These are phyloP conservation scores for Hortiboletus campestris DNA, from an alignment of 768 basidiomycete species.

Conservation along the genomic window DNA sequence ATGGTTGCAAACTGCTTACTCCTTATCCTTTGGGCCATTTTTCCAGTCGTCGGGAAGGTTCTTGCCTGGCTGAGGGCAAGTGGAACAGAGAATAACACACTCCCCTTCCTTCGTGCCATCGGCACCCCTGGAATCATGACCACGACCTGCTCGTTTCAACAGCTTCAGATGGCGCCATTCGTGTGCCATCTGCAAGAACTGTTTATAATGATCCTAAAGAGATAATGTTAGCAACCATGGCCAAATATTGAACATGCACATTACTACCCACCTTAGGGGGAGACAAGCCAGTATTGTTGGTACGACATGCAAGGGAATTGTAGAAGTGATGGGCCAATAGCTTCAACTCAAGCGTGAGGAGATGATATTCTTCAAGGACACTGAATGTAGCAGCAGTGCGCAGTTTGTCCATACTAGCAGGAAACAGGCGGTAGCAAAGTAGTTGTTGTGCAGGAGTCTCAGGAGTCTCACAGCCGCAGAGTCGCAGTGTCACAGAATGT, in stretches of 20 bases:
- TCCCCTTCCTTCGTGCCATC: background rate
- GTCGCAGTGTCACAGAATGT: background rate
- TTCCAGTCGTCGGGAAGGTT: background rate
- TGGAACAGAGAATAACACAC: background rate
- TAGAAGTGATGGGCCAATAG: background rate
- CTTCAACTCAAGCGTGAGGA: background rate
- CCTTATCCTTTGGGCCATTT: too few relatives aligned
- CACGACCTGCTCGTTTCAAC: background rate
- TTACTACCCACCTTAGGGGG: background rate
- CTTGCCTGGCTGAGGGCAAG: background rate
- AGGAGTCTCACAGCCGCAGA: background rate
- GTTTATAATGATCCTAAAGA: background rate
- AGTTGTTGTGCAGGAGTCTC: background rate
- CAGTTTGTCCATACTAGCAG: background rate
- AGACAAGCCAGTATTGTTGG: background rate
- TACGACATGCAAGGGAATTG: background rate
- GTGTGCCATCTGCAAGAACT: background rate
- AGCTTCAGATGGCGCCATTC: background rate
- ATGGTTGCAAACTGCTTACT: too few relatives aligned
- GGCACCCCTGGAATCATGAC: background rate
- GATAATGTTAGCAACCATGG: background rate
- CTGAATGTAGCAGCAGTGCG: background rate
- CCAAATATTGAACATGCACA: too few relatives aligned
- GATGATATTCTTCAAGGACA: background rate
- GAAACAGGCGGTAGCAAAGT: background rate